These are phyloP conservation scores for Orbilia brochopaga DNA, from an alignment of 2,329 filamentous ascomycete genomes.

Conservation along the genomic window DNA sequence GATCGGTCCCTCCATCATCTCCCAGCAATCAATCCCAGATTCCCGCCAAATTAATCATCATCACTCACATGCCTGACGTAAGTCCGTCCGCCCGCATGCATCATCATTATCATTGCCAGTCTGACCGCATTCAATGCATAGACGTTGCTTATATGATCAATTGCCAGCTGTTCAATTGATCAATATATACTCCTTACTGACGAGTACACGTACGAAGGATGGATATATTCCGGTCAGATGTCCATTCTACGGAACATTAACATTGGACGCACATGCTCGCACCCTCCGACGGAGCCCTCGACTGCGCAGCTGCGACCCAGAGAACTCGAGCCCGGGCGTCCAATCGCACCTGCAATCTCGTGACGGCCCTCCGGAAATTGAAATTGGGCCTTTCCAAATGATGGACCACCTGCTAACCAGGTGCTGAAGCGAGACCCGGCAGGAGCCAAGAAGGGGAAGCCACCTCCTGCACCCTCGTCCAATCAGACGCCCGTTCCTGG, in stretches of 20 bases:
- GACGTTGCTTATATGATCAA: no score
- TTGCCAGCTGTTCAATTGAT: no score
- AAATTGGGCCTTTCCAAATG: neutral
- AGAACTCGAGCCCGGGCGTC: neutral
- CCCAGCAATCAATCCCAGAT: constrained; percentile 1
- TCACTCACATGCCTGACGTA: neutral
- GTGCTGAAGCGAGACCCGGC: constrained; percentile 43
- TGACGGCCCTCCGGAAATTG: constrained; percentile 1
- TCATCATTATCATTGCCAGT: neutral
- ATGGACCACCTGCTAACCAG: constrained; percentile 28
- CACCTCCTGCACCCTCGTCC: constrained; percentile 18
- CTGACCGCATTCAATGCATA: no score
- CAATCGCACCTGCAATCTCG: constrained; percentile 12
- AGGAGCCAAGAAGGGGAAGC: constrained; percentile 15
- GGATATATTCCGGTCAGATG: no score
- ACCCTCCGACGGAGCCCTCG: constrained; percentile 1
- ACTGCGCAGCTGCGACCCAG: neutral
- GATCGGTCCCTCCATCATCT: constrained; percentile 6
- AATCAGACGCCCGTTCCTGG: constrained; percentile 41
- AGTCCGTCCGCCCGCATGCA: neutral
- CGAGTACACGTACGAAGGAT: no score
- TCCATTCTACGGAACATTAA: no score
- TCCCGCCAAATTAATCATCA: neutral
- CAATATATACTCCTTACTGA: no score
- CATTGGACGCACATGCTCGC: neutral